Evolutionary conservation across 2,329 filamentous ascomycete species (phyloP), one percentile per base, ranked within the genome.

Genomic region (Cephalotrichum gorgonifer): DNA sequence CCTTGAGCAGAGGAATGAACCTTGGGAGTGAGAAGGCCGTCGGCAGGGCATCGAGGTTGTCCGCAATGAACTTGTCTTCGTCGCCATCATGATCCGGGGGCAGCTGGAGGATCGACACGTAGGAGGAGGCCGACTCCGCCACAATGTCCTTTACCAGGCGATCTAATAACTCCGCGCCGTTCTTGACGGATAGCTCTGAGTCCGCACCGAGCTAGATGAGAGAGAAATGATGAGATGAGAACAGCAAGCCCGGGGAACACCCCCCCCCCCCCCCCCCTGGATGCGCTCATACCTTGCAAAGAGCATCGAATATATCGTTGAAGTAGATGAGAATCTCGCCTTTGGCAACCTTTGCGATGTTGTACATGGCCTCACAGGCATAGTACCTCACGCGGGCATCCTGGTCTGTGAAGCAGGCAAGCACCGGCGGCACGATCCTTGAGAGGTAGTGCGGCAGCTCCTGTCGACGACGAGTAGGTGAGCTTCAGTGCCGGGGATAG

Each of bases 311-410:
- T 54, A 98, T 93, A 60, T 94, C 86, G 68, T 98, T 98, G 68
- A 98, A 98, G 72, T 95, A 98, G 38, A 94, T 79, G 55, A 98
- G 69, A 20, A 98, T 93, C 67, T 98, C 93, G 33, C 94, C 93
- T 68, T 98, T 98, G 52, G 91, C 93, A 44, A 98, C 93, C 70
- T 98, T 98, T 61, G 93, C 90, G 62, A 98, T 98, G 67, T 98
- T 98, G 71, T 98, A 98, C 93, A 98, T 98, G 66, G 90, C 94
- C 72, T 98, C 93, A 69, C 93, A 98, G 23, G 93, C 93, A 69
- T 98, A 98, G 66, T 98, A 98, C 55, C 93, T 81, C 28, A 97
- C 93, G 51, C 93, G 81, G 26, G 93, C 90, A 84, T 98, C 93
- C 71, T 97, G 93, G 58, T 98, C 94, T 51, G 87, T 88, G 67